Percentiles rank a stretch among this genome's conserved stretches.
Evolutionary conservation across 1,139 yeast species (phyloP).

Genomic region (Nematodospora anomalae): DNA sequence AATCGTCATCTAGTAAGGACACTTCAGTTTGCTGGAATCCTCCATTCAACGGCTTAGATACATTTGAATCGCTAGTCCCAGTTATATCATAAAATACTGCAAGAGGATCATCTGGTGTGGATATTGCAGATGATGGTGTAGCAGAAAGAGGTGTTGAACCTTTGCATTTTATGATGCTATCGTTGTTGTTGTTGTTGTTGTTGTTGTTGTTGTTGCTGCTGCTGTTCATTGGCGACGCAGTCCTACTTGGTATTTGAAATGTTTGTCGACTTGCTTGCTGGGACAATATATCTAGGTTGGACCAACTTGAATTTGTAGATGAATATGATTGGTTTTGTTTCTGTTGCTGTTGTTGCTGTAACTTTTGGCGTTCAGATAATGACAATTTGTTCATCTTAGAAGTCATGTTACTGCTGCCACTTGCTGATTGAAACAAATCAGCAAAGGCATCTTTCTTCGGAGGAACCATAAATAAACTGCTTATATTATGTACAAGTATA

Average conservation of each 20-base stretch:
- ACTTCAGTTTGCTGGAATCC: slow-evolving; percentile 5
- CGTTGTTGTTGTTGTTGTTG: background rate
- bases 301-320: slow-evolving; percentile 19
- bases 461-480: slow-evolving; percentile 23
- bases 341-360: slow-evolving; percentile 12
- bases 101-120: slow-evolving; percentile 19
- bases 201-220: background rate
- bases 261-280: slow-evolving; percentile 6
- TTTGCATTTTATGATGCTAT: background rate
- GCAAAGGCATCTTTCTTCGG: slow-evolving; percentile 52
- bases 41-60: background rate
- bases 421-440: slow-evolving; percentile 44
- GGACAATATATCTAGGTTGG: slow-evolving; percentile 23
- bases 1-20: slow-evolving; percentile 43
- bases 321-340: slow-evolving; percentile 3
- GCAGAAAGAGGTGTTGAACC: background rate
- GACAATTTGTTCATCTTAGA: slow-evolving; percentile 18
- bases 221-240: slow-evolving; percentile 6
- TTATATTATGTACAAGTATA: too few relatives aligned
- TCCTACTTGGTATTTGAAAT: slow-evolving; percentile 10
- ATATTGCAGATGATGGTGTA: background rate
- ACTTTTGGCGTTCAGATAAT: slow-evolving; percentile 23
- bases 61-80: background rate
- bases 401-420: slow-evolving; percentile 12
- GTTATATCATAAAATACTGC: slow-evolving; percentile 16